Percentiles rank a stretch among this genome's conserved stretches.
These are phyloP conservation scores for Trichoderma harzianum DNA, from an alignment of 2,329 filamentous ascomycete genomes.

Conservation along the genomic window DNA sequence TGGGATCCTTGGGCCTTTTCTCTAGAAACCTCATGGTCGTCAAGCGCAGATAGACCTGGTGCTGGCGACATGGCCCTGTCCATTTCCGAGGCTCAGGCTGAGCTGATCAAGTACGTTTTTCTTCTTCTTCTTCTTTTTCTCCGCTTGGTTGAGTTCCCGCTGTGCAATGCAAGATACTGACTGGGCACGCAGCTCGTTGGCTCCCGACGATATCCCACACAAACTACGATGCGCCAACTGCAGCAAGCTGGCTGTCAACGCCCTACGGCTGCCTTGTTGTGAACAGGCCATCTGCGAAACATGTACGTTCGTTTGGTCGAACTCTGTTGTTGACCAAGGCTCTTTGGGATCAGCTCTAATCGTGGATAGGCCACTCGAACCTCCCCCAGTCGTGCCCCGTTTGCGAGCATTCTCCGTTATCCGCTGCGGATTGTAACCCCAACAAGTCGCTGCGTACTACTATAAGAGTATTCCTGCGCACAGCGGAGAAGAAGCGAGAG, in stretches of 20 bases:
- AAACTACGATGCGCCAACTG: conserved; percentile 94
- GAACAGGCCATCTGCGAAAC: conserved; percentile 90
- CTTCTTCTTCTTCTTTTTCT: neutral
- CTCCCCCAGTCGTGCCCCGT: conserved; percentile 81
- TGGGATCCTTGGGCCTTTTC: neutral
- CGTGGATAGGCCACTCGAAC: conserved; percentile 63
- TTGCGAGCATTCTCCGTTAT: conserved; percentile 87
- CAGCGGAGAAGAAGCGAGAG: conserved; percentile 84
- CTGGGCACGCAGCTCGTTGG: conserved; percentile 59
- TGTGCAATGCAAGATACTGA: neutral
- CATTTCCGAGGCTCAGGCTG: conserved; percentile 50
- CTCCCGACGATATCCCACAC: conserved; percentile 84
- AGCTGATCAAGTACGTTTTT: conserved; percentile 54
- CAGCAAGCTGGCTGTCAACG: conserved; percentile 84
- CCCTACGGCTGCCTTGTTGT: conserved; percentile 89
- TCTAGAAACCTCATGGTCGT: conserved; percentile 8
- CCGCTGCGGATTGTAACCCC: conserved; percentile 78
- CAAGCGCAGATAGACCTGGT: conserved; percentile 18
- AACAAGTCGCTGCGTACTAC: conserved; percentile 92
- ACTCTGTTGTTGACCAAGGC: conserved; percentile 8
- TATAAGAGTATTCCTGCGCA: conserved; percentile 85
- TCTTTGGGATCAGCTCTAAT: neutral
- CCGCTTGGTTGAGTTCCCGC: neutral
- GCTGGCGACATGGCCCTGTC: conserved; percentile 35
- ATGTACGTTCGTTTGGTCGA: conserved; percentile 52